These are phyloP conservation scores for Phytopythium sindhum DNA, from an alignment of 352 stramenopile genomes.

Conservation along the genomic window DNA sequence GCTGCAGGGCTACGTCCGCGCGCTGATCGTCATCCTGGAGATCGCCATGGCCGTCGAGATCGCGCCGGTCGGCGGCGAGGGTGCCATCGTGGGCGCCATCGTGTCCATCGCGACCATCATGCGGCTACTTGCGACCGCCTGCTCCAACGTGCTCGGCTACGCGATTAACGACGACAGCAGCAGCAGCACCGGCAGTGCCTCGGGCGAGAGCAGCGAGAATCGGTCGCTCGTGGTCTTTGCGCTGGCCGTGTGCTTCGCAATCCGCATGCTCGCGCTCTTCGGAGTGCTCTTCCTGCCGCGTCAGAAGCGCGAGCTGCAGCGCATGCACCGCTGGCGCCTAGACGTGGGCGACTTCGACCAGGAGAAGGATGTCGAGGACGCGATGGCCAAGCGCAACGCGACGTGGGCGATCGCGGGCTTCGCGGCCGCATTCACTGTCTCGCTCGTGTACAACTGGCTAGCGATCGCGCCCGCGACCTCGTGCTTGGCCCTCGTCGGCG, in stretches of 20 bases:
- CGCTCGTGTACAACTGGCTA: slow-evolving; percentile 34
- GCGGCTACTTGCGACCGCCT: slow-evolving; percentile 36
- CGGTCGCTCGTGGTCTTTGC: slow-evolving; percentile 26
- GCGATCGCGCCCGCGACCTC: slow-evolving; percentile 27
- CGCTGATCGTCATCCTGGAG: slow-evolving; percentile 33
- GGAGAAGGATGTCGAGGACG: not conserved
- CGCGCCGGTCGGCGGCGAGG: slow-evolving; percentile 45
- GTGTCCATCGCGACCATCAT: slow-evolving; percentile 53
- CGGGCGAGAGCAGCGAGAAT: slow-evolving; percentile 8
- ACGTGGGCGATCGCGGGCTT: slow-evolving; percentile 35
- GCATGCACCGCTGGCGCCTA: slow-evolving; percentile 13
- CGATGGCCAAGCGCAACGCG: slow-evolving; percentile 13
- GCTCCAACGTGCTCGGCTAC: slow-evolving; percentile 42
- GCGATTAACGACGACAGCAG: slow-evolving; percentile 29
- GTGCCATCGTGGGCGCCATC: slow-evolving; percentile 46
- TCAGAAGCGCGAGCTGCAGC: slow-evolving; percentile 47
- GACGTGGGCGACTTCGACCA: not conserved
- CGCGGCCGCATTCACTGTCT: slow-evolving; percentile 29
- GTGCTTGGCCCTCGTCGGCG: slow-evolving; percentile 32
- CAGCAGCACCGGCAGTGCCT: slow-evolving; percentile 9
- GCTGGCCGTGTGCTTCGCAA: slow-evolving; percentile 36
- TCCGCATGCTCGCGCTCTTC: slow-evolving; percentile 35
- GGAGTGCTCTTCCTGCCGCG: slow-evolving; percentile 37
- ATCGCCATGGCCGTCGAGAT: slow-evolving; percentile 46
- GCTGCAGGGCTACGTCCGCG: slow-evolving; percentile 35